Conservation (phyloP, 2,329 filamentous ascomycete genomes). For the Fonsecaea monophora region DNA sequence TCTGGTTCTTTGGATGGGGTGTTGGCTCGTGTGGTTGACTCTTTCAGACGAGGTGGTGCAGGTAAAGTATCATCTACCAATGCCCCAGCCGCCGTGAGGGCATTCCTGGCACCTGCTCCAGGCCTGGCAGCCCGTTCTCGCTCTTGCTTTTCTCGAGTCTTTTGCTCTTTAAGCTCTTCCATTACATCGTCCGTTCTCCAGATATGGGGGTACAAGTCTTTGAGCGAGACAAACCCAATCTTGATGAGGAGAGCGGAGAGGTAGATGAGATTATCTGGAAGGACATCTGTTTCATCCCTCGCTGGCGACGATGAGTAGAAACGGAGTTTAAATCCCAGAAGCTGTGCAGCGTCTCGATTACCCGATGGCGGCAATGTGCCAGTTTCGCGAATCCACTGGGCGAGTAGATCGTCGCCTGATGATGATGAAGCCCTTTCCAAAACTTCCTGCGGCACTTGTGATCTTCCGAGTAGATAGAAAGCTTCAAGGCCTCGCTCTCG, state of each 20-base stretch:
- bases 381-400: conserved; percentile 80
- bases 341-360: conserved; percentile 89
- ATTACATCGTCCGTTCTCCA: conserved; percentile 86
- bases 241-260: conserved; percentile 92
- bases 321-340: conserved; percentile 94
- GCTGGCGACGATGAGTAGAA: conserved; percentile 83
- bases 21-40: conserved; percentile 58
- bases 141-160: conserved; percentile 77
- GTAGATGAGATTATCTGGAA: conserved; percentile 92
- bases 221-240: conserved; percentile 91
- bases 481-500: conserved; percentile 77
- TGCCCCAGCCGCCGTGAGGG: conserved; percentile 83
- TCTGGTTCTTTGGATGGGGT: conserved; percentile 61
- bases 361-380: conserved; percentile 82
- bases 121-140: conserved; percentile 74
- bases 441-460: conserved; percentile 68
- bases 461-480: conserved; percentile 86
- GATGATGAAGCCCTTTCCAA: conserved; percentile 46
- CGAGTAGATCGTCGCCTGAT: conserved; percentile 62
- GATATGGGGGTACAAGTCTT: conserved; percentile 89
- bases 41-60: conserved; percentile 58
- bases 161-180: conserved; percentile 72
- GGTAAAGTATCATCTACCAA: conserved; percentile 79
- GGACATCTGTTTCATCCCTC: conserved; percentile 73
- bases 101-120: conserved; percentile 76